Percentiles rank a stretch among this genome's conserved stretches.
Conservation (phyloP, 768 basidiomycete species). For the Candolleomyces eurysporus region DNA sequence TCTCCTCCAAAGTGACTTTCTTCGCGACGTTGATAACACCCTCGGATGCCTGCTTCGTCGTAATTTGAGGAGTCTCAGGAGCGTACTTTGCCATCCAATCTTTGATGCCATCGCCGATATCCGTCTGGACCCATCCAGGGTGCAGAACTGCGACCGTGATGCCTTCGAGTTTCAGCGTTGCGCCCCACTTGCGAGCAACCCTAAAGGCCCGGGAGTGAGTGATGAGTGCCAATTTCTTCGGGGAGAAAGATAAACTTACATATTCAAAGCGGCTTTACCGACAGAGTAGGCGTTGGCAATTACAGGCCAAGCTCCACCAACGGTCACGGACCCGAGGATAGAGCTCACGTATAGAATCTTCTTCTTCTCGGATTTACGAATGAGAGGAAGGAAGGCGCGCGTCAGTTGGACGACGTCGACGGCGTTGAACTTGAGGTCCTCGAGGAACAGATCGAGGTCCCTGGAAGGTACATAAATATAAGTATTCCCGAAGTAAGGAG, state of each 20-base stretch:
- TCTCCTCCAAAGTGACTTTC: conserved; percentile 10
- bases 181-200: conserved; percentile 24
- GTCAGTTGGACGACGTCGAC: conserved; percentile 12
- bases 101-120: conserved; percentile 17
- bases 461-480: too few species aligned
- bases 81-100: conserved; percentile 21
- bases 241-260: conserved; percentile 11
- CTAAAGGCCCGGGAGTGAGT: conserved; percentile 3
- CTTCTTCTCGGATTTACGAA: conserved; percentile 15
- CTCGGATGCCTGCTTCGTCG: conserved; percentile 14
- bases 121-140: conserved; percentile 22
- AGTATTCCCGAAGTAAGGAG: too few species aligned
- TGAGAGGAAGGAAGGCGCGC: conserved; percentile 18
- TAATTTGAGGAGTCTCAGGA: conserved; percentile 17
- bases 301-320: conserved; percentile 2
- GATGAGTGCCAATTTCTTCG: not conserved
- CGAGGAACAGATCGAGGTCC: conserved; percentile 15
- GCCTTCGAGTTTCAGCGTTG: conserved; percentile 18
- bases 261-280: conserved; percentile 19
- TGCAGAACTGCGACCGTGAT: conserved; percentile 21
- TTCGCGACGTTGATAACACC: conserved; percentile 16
- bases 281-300: conserved; percentile 16
- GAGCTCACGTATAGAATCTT: conserved; percentile 21
- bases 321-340: conserved; percentile 16
- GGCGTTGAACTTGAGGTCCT: conserved; percentile 19